These are phyloP conservation scores for Pyrenophora graminea DNA, from an alignment of 2,329 filamentous ascomycete genomes.

Conservation along the genomic window DNA sequence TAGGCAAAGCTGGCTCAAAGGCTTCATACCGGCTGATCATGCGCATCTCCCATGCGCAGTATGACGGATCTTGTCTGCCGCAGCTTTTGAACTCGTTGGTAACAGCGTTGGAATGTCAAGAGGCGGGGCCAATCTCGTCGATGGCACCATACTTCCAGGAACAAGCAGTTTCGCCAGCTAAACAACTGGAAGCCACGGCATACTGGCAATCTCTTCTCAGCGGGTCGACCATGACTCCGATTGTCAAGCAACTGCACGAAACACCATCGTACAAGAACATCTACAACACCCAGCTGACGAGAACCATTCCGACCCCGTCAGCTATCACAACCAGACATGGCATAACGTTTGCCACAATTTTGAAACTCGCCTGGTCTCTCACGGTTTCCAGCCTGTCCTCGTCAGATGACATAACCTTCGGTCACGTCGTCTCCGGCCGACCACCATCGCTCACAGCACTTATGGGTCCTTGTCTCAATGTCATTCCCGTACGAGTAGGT, in stretches of 20 bases:
- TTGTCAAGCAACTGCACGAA: neutral
- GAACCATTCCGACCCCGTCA: neutral
- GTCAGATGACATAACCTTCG: neutral
- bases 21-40: neutral
- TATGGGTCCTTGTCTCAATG: neutral
- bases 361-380: conserved; percentile 1
- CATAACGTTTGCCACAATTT: neutral
- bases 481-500: neutral
- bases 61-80: neutral
- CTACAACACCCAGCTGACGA: neutral
- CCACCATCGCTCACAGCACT: neutral
- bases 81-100: neutral
- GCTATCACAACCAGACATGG: neutral
- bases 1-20: neutral
- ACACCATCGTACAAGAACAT: neutral
- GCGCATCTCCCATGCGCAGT: neutral
- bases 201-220: neutral
- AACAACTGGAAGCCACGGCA: neutral
- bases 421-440: neutral
- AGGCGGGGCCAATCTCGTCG: neutral
- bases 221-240: neutral
- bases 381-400: neutral
- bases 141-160: neutral
- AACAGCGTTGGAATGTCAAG: neutral
- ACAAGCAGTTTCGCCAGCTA: neutral